Conservation (phyloP, 1,284 basidiomycete genomes). For the Moesziomyces sp. region DNA sequence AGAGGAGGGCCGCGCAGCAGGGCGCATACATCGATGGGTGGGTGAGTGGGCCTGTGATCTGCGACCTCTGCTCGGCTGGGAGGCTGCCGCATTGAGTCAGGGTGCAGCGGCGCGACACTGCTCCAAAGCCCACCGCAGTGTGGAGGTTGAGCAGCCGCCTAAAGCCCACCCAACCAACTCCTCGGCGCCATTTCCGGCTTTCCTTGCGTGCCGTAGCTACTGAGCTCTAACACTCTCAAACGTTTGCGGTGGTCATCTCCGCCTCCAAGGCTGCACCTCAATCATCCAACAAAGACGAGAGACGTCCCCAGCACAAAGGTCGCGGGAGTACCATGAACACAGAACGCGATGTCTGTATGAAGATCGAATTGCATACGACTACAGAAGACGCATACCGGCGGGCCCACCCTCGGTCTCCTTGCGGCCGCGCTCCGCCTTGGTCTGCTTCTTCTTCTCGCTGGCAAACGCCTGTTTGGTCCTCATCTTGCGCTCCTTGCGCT, state of each 20-base stretch:
- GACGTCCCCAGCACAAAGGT: not conserved
- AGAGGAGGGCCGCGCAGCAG: conserved; percentile 5
- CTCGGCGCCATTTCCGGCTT: not conserved
- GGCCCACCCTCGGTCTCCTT: conserved; percentile 50
- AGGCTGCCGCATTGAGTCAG: conserved; percentile 19
- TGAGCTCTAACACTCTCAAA: not conserved
- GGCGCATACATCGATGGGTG: not conserved
- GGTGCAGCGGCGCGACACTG: not conserved
- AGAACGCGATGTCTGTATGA: not conserved
- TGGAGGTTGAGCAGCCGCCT: conserved; percentile 32
- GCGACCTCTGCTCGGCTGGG: conserved; percentile 2
- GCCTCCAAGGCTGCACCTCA: no score
- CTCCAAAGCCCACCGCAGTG: not conserved
- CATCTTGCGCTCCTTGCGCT: conserved; percentile 51
- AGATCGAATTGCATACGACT: not conserved
- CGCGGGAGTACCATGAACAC: no score
- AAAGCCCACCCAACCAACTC: conserved; percentile 1
- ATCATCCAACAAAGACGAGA: not conserved
- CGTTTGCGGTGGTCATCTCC: no score
- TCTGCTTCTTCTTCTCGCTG: conserved; percentile 56
- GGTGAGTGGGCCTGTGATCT: not conserved
- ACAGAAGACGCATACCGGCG: conserved; percentile 44
- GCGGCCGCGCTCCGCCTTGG: conserved; percentile 44
- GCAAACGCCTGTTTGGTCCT: conserved; percentile 56
- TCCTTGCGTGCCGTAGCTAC: conserved; percentile 12